Evolutionary conservation across 495 filamentous ascomycete species (phyloP).

Genomic region (Penicillium cataractarum): DNA sequence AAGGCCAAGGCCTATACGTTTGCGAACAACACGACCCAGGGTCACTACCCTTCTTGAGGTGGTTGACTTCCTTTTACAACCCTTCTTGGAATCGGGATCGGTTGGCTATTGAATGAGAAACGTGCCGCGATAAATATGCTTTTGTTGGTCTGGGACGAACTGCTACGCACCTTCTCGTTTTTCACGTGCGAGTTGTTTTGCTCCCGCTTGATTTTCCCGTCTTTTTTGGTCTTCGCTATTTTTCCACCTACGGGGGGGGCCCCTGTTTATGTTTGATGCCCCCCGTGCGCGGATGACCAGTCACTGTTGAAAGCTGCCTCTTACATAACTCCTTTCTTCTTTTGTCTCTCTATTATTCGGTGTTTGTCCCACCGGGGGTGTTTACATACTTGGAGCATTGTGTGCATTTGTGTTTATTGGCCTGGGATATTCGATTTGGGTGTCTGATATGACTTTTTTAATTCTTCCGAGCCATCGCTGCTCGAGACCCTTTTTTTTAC

Average conservation of each 20-base stretch:
- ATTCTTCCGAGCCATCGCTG: conserved; percentile 21
- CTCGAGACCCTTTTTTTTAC: conserved; percentile 20
- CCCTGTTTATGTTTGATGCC: conserved; percentile 17
- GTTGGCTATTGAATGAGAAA: conserved; percentile 36
- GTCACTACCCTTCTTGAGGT: conserved; percentile 37
- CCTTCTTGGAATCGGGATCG: background rate
- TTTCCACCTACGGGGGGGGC: conserved; percentile 11
- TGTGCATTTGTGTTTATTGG: conserved; percentile 37
- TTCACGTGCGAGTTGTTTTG: conserved; percentile 13
- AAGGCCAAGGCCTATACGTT: conserved; percentile 51
- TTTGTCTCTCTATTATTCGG: conserved; percentile 23
- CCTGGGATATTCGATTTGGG: conserved; percentile 29
- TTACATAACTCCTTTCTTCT: conserved; percentile 11
- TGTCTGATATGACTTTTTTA: conserved; percentile 34
- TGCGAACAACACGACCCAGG: conserved; percentile 44
- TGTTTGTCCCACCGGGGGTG: conserved; percentile 27
- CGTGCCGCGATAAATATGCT: conserved; percentile 30
- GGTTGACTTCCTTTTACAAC: conserved; percentile 1
- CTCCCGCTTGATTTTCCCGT: conserved; percentile 11
- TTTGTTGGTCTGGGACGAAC: conserved; percentile 31
- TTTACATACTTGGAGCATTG: conserved; percentile 36
- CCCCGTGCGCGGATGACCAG: conserved; percentile 19
- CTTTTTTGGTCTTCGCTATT: conserved; percentile 4
- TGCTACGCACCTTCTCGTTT: conserved; percentile 24
- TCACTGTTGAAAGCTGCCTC: conserved; percentile 17